A percentile compares a stretch with the other conserved stretches of the same genome.
Conservation (phyloP, 306 rosid genomes). For the Inga laurina region DNA sequence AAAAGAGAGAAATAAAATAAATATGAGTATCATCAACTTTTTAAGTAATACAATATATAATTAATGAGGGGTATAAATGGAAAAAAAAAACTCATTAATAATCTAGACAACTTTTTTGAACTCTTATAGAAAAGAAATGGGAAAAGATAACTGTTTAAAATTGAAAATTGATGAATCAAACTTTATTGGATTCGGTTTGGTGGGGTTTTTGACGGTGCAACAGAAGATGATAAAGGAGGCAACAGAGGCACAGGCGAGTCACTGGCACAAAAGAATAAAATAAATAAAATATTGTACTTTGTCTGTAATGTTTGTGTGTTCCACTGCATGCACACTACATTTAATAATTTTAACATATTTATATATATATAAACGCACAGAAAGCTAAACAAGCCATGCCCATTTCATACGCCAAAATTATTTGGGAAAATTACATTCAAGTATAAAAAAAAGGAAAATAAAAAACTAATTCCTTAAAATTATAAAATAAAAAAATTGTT, state of each 20-base stretch:
- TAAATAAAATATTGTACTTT: neutral
- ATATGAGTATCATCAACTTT: too few species aligned
- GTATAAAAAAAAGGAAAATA: too few species aligned
- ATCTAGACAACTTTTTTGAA: too few species aligned
- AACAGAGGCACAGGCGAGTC: neutral
- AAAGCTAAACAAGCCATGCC: neutral
- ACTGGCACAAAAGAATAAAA: neutral
- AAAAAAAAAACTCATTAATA: too few species aligned
- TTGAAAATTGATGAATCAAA: neutral
- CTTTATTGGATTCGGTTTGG: neutral
- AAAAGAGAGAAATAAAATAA: too few species aligned
- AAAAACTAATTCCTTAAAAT: too few species aligned
- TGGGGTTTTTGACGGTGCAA: neutral
- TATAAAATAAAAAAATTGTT: too few species aligned
- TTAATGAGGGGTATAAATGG: too few species aligned
- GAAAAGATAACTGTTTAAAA: neutral
- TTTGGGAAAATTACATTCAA: too few species aligned
- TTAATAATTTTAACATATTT: neutral
- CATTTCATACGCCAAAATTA: too few species aligned
- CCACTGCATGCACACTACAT: slow-evolving; percentile 23
- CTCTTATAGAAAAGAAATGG: too few species aligned
- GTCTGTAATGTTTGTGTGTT: neutral
- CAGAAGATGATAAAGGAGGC: neutral
- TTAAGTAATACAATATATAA: too few species aligned
- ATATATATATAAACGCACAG: neutral